Base-by-base conservation (phyloP, 495 filamentous ascomycete species). In the Clavariopsis aquatica region DNA sequence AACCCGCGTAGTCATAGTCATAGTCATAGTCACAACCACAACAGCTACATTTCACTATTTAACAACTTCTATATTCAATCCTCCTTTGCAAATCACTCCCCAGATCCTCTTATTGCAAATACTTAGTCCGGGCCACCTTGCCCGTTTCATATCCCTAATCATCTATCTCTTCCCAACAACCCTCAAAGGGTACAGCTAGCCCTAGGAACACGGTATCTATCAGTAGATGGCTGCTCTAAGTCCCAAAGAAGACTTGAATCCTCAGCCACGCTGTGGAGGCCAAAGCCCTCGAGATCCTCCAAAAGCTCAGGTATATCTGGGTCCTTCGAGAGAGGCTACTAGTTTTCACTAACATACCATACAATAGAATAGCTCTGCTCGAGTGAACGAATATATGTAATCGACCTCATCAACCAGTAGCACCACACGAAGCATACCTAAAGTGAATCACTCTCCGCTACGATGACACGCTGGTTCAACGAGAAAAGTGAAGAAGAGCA, bases 211-310 rank as follows among this genome's bases (percentile, higher is more conserved):
- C 31, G 3, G 34, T 45, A 2, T 24, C 7, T 17, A 19, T 26
- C 26, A 49, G 23, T 29, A 23, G 13, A 57, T 56, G 60, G 34
- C 60, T 3, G 36, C 54, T 27, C 52, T 52, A 13, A 27, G 51
- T 31, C 29, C 60, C n/a, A 36, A 10, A 17, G 19, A 2, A 23
- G 38, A 45, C 36, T 10, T 20, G 1, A n/a, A n/a, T n/a, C 45
- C 60, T 13, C 60, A 64, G 23, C 60, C 60, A 19, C 51, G 52
- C 27, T 56, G 52, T 26, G 60, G 60, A 46, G 52, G 60, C 15
- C 38, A 36, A 7, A 64, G 36, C 3, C 36, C 19, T n/a, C 51
- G 49, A n/a, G 24, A 51, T 9, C 52, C 52, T 12, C 19, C 24
- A 24, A 28, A 12, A 23, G 28, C 23, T 24, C 15, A 64, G 51